phyloP scores from a whole-genome alignment of 495 filamentous ascomycete genomes.

The Aspergillus sclerotiicarbonarius region DNA sequence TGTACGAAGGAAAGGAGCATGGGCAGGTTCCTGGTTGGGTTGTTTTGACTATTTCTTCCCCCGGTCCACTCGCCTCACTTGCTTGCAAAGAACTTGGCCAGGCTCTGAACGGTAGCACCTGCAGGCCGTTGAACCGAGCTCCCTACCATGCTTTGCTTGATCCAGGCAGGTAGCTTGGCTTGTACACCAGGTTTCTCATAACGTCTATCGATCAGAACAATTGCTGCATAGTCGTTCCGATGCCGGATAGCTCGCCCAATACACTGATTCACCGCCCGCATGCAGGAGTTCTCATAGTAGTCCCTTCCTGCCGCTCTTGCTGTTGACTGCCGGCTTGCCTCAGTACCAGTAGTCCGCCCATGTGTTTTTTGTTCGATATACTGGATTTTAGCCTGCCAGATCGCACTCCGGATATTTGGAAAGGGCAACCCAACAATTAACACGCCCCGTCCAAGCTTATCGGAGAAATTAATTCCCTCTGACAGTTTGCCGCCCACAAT shows the following conservation, averaged over 20 bases:
- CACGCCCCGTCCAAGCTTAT: conserved; percentile 83
- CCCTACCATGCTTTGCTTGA: conserved; percentile 50
- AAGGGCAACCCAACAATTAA: conserved; percentile 89
- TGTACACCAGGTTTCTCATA: conserved; percentile 68
- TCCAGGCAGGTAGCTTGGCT: conserved; percentile 86
- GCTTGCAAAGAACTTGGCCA: conserved; percentile 38
- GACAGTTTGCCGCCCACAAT: conserved; percentile 95
- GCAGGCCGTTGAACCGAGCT: conserved; percentile 24
- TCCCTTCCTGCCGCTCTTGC: conserved; percentile 69
- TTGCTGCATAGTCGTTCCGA: conserved; percentile 82
- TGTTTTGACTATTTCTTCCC: background rate
- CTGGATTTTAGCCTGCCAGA: conserved; percentile 89
- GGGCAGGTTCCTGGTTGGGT: too few species aligned
- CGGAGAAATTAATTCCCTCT: conserved; percentile 98
- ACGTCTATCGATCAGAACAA: conserved; percentile 77
- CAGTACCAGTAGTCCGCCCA: conserved; percentile 36
- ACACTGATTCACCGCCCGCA: conserved; percentile 96
- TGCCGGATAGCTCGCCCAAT: conserved; percentile 92
- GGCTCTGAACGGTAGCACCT: conserved; percentile 27
- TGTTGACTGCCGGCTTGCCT: conserved; percentile 30
- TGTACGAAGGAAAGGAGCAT: too few species aligned
- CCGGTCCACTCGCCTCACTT: conserved; percentile 10
- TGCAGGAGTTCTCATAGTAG: conserved; percentile 93
- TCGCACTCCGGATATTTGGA: conserved; percentile 82
- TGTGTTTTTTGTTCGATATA: conserved; percentile 74